Percentiles rank a stretch among this genome's conserved stretches.
phyloP scores from a whole-genome alignment of 805 yeast species.

The Priceomyces fermenticarens region DNA sequence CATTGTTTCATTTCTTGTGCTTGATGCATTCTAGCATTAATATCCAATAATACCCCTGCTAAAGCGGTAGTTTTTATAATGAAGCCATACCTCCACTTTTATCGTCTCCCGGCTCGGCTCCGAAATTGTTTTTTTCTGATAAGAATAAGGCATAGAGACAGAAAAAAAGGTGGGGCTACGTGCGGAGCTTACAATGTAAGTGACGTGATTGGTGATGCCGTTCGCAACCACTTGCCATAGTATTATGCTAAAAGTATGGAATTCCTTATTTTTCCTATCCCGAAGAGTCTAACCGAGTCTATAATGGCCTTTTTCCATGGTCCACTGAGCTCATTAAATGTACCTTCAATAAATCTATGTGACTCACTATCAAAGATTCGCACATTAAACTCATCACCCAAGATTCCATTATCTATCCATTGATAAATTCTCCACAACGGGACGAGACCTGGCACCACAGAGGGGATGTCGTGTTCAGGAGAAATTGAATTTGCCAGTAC shows the following conservation, averaged over 20 bases:
- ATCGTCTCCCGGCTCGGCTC: no score
- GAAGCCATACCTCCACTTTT: no score
- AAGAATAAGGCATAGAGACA: no score
- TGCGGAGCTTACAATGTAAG: no score
- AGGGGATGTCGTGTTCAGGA: slow-evolving; percentile 24
- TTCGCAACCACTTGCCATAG: no score
- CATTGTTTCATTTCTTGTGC: no score
- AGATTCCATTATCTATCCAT: slow-evolving; percentile 25
- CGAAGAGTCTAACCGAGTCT: slow-evolving; percentile 45
- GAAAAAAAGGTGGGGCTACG: no score
- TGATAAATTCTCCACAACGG: slow-evolving; percentile 46
- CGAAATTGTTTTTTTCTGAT: no score
- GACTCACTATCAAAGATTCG: slow-evolving; percentile 12
- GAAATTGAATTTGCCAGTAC: slow-evolving; percentile 2
- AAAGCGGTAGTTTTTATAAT: no score
- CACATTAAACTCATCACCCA: slow-evolving; percentile 15
- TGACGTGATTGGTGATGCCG: no score
- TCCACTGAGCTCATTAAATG: slow-evolving; percentile 19
- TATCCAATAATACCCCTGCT: no score
- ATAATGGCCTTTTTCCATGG: slow-evolving; percentile 25
- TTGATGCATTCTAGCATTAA: no score
- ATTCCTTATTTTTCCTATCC: slow-evolving; percentile 33
- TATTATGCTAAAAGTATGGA: slow-evolving; percentile 11
- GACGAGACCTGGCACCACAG: slow-evolving; percentile 49
- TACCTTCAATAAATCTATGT: slow-evolving; percentile 16